Evolutionary conservation across 805 yeast genomes (phyloP).

Genomic region (Teunomyces panamensis): DNA sequence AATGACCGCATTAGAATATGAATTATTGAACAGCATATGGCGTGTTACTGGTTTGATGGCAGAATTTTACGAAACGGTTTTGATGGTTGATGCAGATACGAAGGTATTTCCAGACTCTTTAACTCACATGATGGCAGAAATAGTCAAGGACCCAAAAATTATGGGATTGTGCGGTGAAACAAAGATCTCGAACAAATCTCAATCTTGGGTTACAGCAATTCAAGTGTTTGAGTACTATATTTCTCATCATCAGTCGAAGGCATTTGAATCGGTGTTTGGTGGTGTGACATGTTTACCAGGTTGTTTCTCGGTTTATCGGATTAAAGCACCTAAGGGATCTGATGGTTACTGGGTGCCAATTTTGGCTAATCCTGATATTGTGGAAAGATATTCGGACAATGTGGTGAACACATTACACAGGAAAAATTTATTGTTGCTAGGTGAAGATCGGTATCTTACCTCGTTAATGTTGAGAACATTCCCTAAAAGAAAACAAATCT

Average conservation of each 20-base stretch:
- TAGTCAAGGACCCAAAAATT: conserved; percentile 79
- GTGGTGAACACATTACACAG: conserved; percentile 79
- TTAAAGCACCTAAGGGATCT: conserved; percentile 80
- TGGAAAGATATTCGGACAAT: conserved; percentile 85
- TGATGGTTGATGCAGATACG: conserved; percentile 96
- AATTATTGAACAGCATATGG: conserved; percentile 72
- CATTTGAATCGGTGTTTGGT: conserved; percentile 92
- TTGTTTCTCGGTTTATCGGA: conserved; percentile 88
- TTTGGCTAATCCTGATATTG: conserved; percentile 88
- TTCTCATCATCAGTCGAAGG: conserved; percentile 92
- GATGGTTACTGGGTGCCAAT: conserved; percentile 86
- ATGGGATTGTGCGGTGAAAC: conserved; percentile 98
- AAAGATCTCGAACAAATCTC: conserved; percentile 77
- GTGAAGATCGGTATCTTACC: conserved; percentile 86
- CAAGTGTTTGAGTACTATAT: conserved; percentile 93
- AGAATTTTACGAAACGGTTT: conserved; percentile 71
- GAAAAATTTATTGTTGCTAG: conserved; percentile 79
- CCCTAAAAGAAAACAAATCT: conserved; percentile 84
- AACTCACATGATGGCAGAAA: conserved; percentile 86
- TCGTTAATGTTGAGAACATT: conserved; percentile 85
- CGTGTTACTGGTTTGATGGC: conserved; percentile 82
- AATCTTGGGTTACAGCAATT: conserved; percentile 87
- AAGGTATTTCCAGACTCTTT: conserved; percentile 81
- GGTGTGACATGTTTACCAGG: conserved; percentile 96
- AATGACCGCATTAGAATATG: conserved; percentile 88